phyloP scores from a whole-genome alignment of 768 basidiomycete species.

The Amanita exitialis region DNA sequence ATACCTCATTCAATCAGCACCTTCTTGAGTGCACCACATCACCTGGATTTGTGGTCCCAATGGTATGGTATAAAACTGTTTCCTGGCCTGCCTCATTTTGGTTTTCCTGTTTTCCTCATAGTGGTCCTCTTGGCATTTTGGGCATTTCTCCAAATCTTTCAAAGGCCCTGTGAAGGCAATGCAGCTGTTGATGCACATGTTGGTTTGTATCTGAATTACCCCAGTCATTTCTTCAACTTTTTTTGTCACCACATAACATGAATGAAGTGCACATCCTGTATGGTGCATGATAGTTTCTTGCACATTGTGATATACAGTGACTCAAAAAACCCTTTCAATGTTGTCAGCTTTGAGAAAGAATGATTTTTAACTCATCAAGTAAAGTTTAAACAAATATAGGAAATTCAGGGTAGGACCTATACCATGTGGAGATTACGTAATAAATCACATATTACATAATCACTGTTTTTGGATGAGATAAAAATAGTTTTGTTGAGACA shows the following conservation, averaged over 20 bases:
- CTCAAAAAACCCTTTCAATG: too few relatives aligned
- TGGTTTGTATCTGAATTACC: not conserved
- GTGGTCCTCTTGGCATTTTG: not conserved
- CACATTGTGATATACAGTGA: too few relatives aligned
- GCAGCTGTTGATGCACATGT: not conserved
- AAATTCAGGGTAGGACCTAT: too few relatives aligned
- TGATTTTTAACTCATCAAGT: too few relatives aligned
- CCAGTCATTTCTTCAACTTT: not conserved
- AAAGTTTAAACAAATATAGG: too few relatives aligned
- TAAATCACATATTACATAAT: too few relatives aligned
- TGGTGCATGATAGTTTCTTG: too few relatives aligned
- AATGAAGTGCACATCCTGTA: not conserved
- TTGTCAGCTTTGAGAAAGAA: too few relatives aligned
- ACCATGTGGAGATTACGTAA: too few relatives aligned
- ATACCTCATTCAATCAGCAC: slow-evolving; percentile 13
- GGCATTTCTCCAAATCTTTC: not conserved
- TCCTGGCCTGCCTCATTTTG: not conserved
- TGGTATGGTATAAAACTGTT: slow-evolving; percentile 20
- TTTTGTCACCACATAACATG: not conserved
- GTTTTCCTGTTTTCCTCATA: not conserved
- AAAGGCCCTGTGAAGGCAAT: not conserved
- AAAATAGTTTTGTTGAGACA: too few relatives aligned
- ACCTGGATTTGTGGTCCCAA: slow-evolving; percentile 18
- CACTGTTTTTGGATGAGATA: too few relatives aligned
- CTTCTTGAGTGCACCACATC: too few relatives aligned